Base-by-base conservation (phyloP, 2,329 filamentous ascomycete genomes). In the Colletotrichum agaves region DNA sequence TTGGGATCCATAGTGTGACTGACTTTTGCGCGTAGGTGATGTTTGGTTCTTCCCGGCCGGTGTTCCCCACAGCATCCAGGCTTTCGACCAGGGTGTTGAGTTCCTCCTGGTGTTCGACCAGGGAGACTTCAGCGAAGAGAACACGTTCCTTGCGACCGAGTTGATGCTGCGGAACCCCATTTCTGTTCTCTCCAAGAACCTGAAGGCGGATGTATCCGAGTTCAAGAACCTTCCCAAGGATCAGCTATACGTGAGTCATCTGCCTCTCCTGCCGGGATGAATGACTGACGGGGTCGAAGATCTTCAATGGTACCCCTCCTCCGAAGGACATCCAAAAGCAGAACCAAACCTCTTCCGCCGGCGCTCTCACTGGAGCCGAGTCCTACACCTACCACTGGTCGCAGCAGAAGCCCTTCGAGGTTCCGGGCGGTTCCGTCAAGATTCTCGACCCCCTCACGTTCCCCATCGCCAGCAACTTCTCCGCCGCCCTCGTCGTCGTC, bases 101-200 rank as follows among this genome's bases (percentile, higher is more conserved):
- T 89, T 89, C 73, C 79, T 90, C 1, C 80, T 90, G 2, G 83
- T 90, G 55, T 90, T 90, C 70, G 84, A 90, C 75, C 78, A 84
- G 62, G 88, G 87, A 4, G 74, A 76, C 5, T 90, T 89, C 76
- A 85, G 81, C 58, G 88, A 90, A 75, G 85, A 89, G 62, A 81
- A 80, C 50, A 90, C 88, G 0, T 88, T 88, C 77, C 80, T 90
- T 3, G 80, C 87, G 15, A 83, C 83, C 2, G 84, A 87, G 72
- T 80, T 87, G 72, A 80, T 87, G 63, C 73, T 82, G 39, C 80
- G 83, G 21, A 87, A 84, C 27, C 82, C 83, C 6, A 80, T 82
- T 4, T 82, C 83, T 37, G 84, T 89, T 2, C 78, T 88, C 47
- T 82, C 85, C 31, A 88, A 88, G 75, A 81, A 88, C 71, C 79